A percentile compares a stretch with the other conserved stretches of the same genome.
These are phyloP conservation scores for Penicillium simplicissimum DNA, from an alignment of 495 filamentous ascomycete genomes.

Conservation along the genomic window DNA sequence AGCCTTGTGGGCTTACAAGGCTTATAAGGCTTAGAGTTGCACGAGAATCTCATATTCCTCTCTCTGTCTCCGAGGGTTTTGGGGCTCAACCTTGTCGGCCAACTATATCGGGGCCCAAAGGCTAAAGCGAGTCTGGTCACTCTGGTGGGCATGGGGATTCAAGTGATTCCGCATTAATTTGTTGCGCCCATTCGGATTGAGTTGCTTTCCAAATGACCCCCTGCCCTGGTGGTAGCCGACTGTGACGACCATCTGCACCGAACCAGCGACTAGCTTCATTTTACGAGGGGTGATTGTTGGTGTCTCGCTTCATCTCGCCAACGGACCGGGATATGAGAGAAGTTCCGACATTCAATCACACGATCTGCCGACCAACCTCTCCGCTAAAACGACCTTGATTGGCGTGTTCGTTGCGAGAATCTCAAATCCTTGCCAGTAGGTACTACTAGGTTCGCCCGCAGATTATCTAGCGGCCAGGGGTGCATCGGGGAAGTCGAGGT, in stretches of 20 bases:
- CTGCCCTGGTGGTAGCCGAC: background rate
- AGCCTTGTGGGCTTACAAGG: background rate
- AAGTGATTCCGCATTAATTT: background rate
- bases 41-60: background rate
- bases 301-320: background rate
- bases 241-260: conserved; percentile 4
- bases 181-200: background rate
- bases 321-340: background rate
- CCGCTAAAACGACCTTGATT: conserved; percentile 14
- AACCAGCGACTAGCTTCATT: background rate
- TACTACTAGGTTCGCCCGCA: conserved; percentile 22
- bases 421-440: conserved; percentile 25
- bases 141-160: conserved; percentile 1
- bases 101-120: background rate
- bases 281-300: background rate
- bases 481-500: conserved; percentile 2
- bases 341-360: conserved; percentile 9
- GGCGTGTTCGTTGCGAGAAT: conserved; percentile 10
- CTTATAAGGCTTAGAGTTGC: background rate
- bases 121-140: background rate
- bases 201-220: background rate
- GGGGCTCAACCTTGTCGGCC: background rate
- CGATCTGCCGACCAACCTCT: conserved; percentile 14
- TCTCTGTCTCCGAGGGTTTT: background rate
- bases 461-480: conserved; percentile 2